Evolutionary conservation across 164 flowering plant genomes (phyloP), one percentile per base, ranked within the genome.

Genomic region (Stephania yunnanensis): DNA sequence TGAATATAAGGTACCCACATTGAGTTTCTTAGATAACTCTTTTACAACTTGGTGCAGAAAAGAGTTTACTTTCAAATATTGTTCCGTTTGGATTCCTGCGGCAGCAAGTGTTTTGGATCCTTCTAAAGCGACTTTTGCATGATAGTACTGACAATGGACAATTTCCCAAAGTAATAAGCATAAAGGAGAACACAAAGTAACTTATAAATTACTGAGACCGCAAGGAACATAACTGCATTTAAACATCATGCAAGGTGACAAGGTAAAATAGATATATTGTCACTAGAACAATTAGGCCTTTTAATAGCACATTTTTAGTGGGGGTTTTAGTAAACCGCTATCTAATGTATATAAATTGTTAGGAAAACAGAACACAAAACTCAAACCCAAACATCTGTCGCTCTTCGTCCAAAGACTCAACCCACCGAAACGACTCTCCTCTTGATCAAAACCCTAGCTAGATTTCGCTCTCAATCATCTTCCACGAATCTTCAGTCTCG

Each of bases 51-150:
- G 31, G n/a, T 44, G 36, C 68, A 46, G 29, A 30, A 53, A 71
- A 10, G 36, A 46, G 50, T 30, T 81, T 64, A 66, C 80, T 74
- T 70, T 44, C n/a, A 42, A 46, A 17, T 69, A 31, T 31, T 31
- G 75, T 42, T 76, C 65, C 68, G 81, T 50, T 66, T 83, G 81
- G 76, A 89, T 82, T 36, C 96, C 97, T 71, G 79, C 89, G 46
- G 92, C 96, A 68, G 86, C 91, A 77, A 91, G 95, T 0, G 98
- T 89, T 78, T 84, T 87, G 6, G 93, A 91, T 30, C 97, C 98
- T 80, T 93, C 91, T 3, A 84, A 81, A 30, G 93, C 96, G 46
- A 97, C 97, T 78, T 91, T 93, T 44, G 86, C 36, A 17, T 92
- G 91, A 69, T 86, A 90, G 75, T 90, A 86, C 82, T 89, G n/a